Percentiles rank a stretch among this genome's conserved stretches.
These are phyloP conservation scores for Pulveroboletus sp. DNA, from an alignment of 768 basidiomycete species.

Conservation along the genomic window DNA sequence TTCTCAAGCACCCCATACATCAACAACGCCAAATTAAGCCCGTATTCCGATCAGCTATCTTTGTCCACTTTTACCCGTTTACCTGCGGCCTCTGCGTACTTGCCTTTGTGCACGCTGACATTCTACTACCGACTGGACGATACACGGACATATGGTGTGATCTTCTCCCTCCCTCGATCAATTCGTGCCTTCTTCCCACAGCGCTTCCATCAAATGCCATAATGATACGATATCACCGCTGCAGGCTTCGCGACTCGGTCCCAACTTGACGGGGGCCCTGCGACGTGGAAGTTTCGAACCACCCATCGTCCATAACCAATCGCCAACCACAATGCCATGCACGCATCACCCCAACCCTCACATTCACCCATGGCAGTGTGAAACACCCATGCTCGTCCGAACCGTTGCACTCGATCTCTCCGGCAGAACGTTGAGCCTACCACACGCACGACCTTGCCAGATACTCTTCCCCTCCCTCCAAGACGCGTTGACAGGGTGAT, in stretches of 20 bases:
- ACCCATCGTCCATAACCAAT: background rate
- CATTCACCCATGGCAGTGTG: background rate
- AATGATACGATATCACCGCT: constrained; percentile 18
- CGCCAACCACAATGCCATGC: constrained; percentile 3
- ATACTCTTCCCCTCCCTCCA: background rate
- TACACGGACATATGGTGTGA: constrained; percentile 7
- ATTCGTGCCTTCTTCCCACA: constrained; percentile 21
- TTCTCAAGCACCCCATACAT: constrained; percentile 3
- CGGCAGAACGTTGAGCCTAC: constrained; percentile 4
- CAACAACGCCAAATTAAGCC: constrained; percentile 3
- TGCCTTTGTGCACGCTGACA: background rate
- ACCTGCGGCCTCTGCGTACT: constrained; percentile 12
- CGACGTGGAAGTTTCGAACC: constrained; percentile 6
- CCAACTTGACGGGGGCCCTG: constrained; percentile 9
- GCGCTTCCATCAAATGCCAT: constrained; percentile 16
- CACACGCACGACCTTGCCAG: background rate
- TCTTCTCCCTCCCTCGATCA: constrained; percentile 13
- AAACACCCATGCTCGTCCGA: constrained; percentile 2
- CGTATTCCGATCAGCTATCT: constrained; percentile 1
- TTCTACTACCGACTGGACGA: constrained; percentile 5
- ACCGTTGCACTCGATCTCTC: background rate
- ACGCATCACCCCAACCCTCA: background rate
- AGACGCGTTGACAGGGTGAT: background rate
- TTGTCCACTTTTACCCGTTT: constrained; percentile 26
- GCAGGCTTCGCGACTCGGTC: constrained; percentile 3